Percentiles rank a stretch among this genome's conserved stretches.
phyloP scores from a whole-genome alignment of 345 rosid genomes.

The Aquilaria malaccensis region DNA sequence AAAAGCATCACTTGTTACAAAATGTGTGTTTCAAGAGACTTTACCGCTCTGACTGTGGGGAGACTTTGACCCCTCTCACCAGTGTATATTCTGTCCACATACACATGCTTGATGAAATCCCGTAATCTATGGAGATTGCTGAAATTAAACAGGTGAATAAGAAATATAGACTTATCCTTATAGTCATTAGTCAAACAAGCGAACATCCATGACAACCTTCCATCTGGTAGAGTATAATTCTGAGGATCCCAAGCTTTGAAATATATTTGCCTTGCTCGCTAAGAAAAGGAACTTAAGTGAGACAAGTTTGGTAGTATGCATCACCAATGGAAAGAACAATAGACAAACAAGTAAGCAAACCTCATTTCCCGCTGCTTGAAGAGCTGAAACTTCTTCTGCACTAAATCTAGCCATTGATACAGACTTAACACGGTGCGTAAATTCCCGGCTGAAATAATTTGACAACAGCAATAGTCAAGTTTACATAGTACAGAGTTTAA shows the following conservation, averaged over 20 bases:
- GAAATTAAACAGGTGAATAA: slow-evolving; percentile 26
- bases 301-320: slow-evolving; percentile 4
- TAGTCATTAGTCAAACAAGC: background rate
- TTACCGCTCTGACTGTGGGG: slow-evolving; percentile 49
- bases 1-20: background rate
- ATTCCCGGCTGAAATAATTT: slow-evolving; percentile 58
- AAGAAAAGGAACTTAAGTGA: slow-evolving; percentile 6
- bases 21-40: background rate
- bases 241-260: slow-evolving; percentile 67
- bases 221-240: slow-evolving; percentile 66
- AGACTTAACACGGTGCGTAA: slow-evolving; percentile 87
- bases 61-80: slow-evolving; percentile 45
- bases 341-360: slow-evolving; percentile 21
- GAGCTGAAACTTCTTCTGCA: slow-evolving; percentile 69
- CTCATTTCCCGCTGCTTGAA: slow-evolving; percentile 85
- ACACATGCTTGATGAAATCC: slow-evolving; percentile 78
- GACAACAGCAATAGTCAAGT: background rate
- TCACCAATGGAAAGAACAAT: background rate
- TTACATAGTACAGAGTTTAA: background rate
- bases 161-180: slow-evolving; percentile 13
- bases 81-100: slow-evolving; percentile 61
- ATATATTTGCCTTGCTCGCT: slow-evolving; percentile 77
- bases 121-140: slow-evolving; percentile 66
- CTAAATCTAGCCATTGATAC: slow-evolving; percentile 88
- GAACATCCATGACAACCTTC: slow-evolving; percentile 45